Conservation (phyloP, 2,329 filamentous ascomycete genomes). For the Paecilomyces niveus region DNA sequence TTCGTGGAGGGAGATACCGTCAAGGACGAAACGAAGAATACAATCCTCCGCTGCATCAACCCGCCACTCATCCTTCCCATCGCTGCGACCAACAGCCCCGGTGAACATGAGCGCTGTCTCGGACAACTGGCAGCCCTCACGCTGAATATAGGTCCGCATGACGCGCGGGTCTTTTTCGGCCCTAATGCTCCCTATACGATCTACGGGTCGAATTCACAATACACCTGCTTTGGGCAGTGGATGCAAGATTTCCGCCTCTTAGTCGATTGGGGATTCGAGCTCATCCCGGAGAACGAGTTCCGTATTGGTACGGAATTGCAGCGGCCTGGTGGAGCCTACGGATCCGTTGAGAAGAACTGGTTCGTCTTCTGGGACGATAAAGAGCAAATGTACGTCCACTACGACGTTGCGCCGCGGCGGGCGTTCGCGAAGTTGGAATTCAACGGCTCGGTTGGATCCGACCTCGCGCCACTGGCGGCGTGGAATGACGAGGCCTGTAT, state of each 20-base stretch:
- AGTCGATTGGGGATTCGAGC: constrained; percentile 33
- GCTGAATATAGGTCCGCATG: constrained; percentile 48
- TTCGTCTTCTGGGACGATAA: constrained; percentile 53
- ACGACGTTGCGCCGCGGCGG: constrained; percentile 46
- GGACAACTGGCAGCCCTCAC: constrained; percentile 37
- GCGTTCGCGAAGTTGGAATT: constrained; percentile 41
- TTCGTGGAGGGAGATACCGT: neutral
- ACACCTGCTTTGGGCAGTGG: constrained; percentile 53
- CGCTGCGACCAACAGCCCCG: constrained; percentile 30
- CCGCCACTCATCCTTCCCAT: constrained; percentile 41
- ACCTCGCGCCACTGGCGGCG: constrained; percentile 37
- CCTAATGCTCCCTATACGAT: constrained; percentile 44
- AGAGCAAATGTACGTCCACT: constrained; percentile 45
- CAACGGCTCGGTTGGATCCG: constrained; percentile 42
- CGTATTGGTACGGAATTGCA: constrained; percentile 44
- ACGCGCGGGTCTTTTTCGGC: constrained; percentile 52
- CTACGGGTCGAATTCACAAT: constrained; percentile 50
- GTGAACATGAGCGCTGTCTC: constrained; percentile 34
- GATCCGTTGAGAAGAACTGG: constrained; percentile 53
- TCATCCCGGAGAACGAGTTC: constrained; percentile 28
- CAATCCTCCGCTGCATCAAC: constrained; percentile 5
- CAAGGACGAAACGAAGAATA: neutral
- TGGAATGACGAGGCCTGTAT: constrained; percentile 42
- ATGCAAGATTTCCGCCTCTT: constrained; percentile 48
- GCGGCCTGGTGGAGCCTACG: constrained; percentile 39